Percentiles rank a stretch among this genome's conserved stretches.
These are phyloP conservation scores for Pugionium cornutum DNA, from an alignment of 345 rosid species.

Conservation along the genomic window DNA sequence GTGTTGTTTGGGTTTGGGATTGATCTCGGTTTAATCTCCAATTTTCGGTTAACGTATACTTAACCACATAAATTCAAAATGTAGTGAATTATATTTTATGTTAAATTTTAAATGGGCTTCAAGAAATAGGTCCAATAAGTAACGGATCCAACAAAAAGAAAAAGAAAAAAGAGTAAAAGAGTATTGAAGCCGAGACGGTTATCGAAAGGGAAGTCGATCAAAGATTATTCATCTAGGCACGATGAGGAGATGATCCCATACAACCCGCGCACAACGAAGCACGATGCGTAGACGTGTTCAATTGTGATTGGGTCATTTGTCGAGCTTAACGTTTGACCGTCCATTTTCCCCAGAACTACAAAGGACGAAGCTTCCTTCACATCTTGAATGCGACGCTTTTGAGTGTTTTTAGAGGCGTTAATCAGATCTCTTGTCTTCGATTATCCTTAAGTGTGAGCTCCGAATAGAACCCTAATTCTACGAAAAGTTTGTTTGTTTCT, in stretches of 20 bases:
- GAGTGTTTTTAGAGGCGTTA: background rate
- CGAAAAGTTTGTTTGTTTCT: background rate
- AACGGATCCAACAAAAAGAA: background rate
- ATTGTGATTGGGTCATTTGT: background rate
- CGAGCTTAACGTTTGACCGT: slow-evolving; percentile 21
- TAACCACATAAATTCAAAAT: no score
- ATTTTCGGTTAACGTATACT: no score
- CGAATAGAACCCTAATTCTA: background rate
- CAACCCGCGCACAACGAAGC: slow-evolving; percentile 31
- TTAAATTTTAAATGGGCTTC: no score
- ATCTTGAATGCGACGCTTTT: slow-evolving; percentile 10
- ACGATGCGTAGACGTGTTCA: slow-evolving; percentile 34
- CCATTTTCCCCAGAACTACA: background rate
- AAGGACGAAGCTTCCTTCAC: background rate
- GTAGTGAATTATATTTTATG: no score
- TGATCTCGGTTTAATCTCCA: no score
- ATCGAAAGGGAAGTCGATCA: background rate
- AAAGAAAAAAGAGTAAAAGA: no score
- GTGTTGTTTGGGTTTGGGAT: no score
- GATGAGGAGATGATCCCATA: slow-evolving; percentile 9
- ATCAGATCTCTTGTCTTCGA: slow-evolving; percentile 26
- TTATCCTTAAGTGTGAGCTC: slow-evolving; percentile 29
- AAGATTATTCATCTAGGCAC: slow-evolving; percentile 33
- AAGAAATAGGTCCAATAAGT: no score
- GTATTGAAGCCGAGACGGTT: background rate